Conservation (phyloP, 148 eudicot species). For the Simmondsia chinensis region DNA sequence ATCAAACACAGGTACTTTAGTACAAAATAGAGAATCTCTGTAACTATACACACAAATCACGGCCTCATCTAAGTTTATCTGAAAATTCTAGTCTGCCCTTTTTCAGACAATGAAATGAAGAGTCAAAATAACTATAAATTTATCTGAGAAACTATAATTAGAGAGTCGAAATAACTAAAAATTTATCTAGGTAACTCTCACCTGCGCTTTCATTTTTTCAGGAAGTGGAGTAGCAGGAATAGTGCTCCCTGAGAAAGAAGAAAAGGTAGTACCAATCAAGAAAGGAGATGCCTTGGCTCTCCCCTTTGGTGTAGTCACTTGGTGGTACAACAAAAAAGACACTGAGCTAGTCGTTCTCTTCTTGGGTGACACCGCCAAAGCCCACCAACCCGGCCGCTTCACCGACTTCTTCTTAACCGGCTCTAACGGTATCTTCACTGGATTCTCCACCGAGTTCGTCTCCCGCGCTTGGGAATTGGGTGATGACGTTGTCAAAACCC, state of each 20-base stretch:
- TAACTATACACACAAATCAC: no score
- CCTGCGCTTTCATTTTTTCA: constrained; percentile 4
- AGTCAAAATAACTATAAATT: neutral
- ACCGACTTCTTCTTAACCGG: constrained; percentile 74
- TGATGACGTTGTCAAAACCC: constrained; percentile 41
- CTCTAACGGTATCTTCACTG: constrained; percentile 70
- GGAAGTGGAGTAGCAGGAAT: constrained; percentile 79
- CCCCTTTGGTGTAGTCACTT: constrained; percentile 74
- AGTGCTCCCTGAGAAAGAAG: constrained; percentile 84
- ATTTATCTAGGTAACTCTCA: neutral
- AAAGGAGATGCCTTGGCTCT: constrained; percentile 79
- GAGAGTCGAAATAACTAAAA: neutral
- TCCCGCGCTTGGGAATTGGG: constrained; percentile 76
- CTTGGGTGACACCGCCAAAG: constrained; percentile 78
- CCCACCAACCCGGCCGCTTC: constrained; percentile 64
- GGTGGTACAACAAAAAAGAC: constrained; percentile 88
- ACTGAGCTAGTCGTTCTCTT: constrained; percentile 63
- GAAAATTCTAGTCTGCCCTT: no score
- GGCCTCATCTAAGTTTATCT: no score
- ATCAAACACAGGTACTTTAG: no score
- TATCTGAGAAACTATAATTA: neutral
- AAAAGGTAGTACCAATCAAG: constrained; percentile 68
- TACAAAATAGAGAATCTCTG: no score
- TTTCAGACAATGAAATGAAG: no score
- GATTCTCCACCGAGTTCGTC: constrained; percentile 78